phyloP scores from a whole-genome alignment of 1,139 yeast genomes.

The Pichiaceae sp. region DNA sequence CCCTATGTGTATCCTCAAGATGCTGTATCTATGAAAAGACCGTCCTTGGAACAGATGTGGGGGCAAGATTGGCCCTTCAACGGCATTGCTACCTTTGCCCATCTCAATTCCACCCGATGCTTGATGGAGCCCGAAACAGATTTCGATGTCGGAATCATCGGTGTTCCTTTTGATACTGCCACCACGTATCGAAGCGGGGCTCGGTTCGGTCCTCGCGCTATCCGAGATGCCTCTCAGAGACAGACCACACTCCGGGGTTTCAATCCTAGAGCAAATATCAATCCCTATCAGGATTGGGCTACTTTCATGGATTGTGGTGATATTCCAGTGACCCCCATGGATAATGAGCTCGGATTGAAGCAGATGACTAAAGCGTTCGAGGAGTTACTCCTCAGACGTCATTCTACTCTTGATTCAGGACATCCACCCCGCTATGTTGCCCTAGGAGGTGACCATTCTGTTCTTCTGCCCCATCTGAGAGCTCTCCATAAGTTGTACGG shows the following conservation, averaged over 20 bases:
- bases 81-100: constrained; percentile 71
- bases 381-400: constrained; percentile 36
- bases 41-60: constrained; percentile 47
- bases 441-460: constrained; percentile 74
- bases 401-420: constrained; percentile 12
- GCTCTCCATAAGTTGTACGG: constrained; percentile 55
- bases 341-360: constrained; percentile 55
- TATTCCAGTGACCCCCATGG: constrained; percentile 73
- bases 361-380: constrained; percentile 67
- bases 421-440: constrained; percentile 57
- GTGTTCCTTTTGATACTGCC: constrained; percentile 76
- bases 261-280: constrained; percentile 56
- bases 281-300: constrained; percentile 66
- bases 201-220: constrained; percentile 72
- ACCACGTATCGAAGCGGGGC: constrained; percentile 71
- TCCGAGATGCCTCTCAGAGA: constrained; percentile 65
- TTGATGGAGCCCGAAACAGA: constrained; percentile 35
- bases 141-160: constrained; percentile 62
- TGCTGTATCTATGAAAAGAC: constrained; percentile 14
- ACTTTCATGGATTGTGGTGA: constrained; percentile 71
- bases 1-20: too few species aligned
- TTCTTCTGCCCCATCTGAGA: constrained; percentile 61
- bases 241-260: constrained; percentile 60
- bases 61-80: constrained; percentile 60
- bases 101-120: constrained; percentile 51